Percentiles rank a stretch among this genome's conserved stretches.
phyloP scores from a whole-genome alignment of 2,329 filamentous ascomycete species.

The Fonsecaea monophora region DNA sequence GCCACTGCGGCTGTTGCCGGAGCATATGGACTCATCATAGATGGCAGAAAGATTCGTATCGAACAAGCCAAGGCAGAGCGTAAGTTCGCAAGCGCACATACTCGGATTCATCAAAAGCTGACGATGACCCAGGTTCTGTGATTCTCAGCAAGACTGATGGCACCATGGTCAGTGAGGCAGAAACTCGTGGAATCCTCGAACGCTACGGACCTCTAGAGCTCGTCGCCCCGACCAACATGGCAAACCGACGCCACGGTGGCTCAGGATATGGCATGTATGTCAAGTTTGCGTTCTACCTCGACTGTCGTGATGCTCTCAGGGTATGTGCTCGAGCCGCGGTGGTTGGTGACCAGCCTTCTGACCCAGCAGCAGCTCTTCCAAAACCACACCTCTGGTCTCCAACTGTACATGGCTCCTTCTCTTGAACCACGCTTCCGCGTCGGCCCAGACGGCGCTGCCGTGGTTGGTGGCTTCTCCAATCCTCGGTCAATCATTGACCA shows the following conservation, averaged over 20 bases:
- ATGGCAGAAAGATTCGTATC: constrained; percentile 38
- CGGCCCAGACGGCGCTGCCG: constrained; percentile 12
- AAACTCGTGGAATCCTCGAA: constrained; percentile 35
- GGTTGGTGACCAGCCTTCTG: neutral
- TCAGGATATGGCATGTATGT: constrained; percentile 33
- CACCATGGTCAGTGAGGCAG: constrained; percentile 27
- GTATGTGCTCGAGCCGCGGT: constrained; percentile 20
- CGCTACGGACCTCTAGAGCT: constrained; percentile 36
- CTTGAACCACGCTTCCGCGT: constrained; percentile 31
- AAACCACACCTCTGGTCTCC: constrained; percentile 27
- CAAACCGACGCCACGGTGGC: constrained; percentile 14
- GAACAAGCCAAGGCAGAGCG: constrained; percentile 39
- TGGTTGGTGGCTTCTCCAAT: constrained; percentile 26
- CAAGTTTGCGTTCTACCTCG: constrained; percentile 40
- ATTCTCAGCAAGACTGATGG: constrained; percentile 36
- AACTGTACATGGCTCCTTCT: constrained; percentile 29
- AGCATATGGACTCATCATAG: constrained; percentile 28
- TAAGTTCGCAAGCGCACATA: constrained; percentile 27
- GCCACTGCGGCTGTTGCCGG: constrained; percentile 41
- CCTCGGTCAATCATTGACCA: constrained; percentile 33
- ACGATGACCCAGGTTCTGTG: constrained; percentile 30
- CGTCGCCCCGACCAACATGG: constrained; percentile 24
- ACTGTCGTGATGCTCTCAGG: constrained; percentile 39
- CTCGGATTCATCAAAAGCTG: constrained; percentile 11
- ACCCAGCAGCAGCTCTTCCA: constrained; percentile 27